Conservation (phyloP, 371 early-diverging fungal genomes). For the Mucor velutinosus region DNA sequence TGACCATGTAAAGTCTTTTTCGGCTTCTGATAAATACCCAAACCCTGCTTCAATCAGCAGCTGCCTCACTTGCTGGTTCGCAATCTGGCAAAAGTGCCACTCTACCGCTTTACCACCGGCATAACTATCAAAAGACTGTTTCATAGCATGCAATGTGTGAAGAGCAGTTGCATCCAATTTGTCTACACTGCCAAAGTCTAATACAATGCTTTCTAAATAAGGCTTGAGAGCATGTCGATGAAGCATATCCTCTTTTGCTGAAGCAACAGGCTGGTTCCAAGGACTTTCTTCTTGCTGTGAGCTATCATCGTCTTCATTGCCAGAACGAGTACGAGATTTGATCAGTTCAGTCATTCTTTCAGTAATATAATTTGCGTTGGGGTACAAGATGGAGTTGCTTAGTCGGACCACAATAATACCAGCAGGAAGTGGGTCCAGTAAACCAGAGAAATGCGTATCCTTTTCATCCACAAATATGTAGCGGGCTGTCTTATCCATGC, state of each 20-base stretch:
- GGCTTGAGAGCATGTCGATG: conserved; percentile 36
- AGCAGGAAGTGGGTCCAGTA: conserved; percentile 3
- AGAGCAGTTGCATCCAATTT: conserved; percentile 78
- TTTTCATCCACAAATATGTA: conserved; percentile 23
- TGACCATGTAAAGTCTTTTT: neutral
- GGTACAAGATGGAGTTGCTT: conserved; percentile 21
- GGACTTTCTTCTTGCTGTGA: conserved; percentile 31
- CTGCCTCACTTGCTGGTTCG: conserved; percentile 24
- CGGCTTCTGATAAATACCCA: conserved; percentile 18
- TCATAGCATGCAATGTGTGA: conserved; percentile 61
- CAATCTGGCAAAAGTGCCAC: conserved; percentile 37
- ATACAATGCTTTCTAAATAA: conserved; percentile 66
- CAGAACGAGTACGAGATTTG: conserved; percentile 21
- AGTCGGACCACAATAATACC: conserved; percentile 19
- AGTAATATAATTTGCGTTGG: conserved; percentile 18
- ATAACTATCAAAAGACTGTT: conserved; percentile 43
- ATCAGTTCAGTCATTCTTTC: conserved; percentile 14
- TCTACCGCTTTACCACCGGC: conserved; percentile 26
- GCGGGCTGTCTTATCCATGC: neutral
- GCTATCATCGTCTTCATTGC: conserved; percentile 26
- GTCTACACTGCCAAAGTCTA: conserved; percentile 80
- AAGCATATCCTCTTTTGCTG: conserved; percentile 41
- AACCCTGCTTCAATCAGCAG: conserved; percentile 35
- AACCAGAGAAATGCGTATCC: conserved; percentile 5
- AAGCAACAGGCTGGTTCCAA: conserved; percentile 35